Base-by-base conservation (phyloP, 257 asterid species). In the Forsythia viridissima region DNA sequence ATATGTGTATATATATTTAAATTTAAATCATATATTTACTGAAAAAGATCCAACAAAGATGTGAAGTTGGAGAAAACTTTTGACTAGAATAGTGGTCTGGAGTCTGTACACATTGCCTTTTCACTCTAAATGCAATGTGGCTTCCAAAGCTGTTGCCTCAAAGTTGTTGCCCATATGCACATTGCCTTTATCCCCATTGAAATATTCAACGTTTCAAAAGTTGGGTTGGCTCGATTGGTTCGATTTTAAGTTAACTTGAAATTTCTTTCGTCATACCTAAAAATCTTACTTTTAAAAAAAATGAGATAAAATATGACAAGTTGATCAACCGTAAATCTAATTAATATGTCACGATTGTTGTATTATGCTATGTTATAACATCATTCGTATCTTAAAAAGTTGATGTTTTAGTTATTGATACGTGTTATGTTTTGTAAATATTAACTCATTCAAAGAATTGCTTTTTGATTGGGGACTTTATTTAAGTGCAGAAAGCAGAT, bases 71-170 rank as follows among this genome's bases (percentile, higher is more conserved):
- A 66, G 73, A 48, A 18, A 79, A 76, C 88, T 84, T 88, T 88
- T 88, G 91, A 88, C 91, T 85, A 79, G 77, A 84, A 88, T 78
- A 88, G 89, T 85, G 79, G 42, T 34, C 34, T 76, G 79, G 65
- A 83, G 71, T 52, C 73, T 84, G 71, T 37, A 51, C 80, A 68
- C 77, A 70, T 36, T 68, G 65, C 67, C 77, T 79, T 81, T 79
- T 78, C 86, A 75, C 59, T 72, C 71, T 79, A 76, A 75, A 65
- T 80, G 57, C 73, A 75, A 70, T 71, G 78, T 65, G 76, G 44
- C 79, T 78, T 76, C 74, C 82, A 30, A 75, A 65, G 65, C 79
- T 80, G 70, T 80, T 82, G 82, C 86, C 83, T 83, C 81, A 79
- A 84, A 81, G 85, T 82, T 80, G 75, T 80, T 78, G 74, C 84